Percentiles rank a stretch among this genome's conserved stretches.
These are phyloP conservation scores for Trichophyton simii DNA, from an alignment of 2,329 filamentous ascomycete genomes.

Conservation along the genomic window DNA sequence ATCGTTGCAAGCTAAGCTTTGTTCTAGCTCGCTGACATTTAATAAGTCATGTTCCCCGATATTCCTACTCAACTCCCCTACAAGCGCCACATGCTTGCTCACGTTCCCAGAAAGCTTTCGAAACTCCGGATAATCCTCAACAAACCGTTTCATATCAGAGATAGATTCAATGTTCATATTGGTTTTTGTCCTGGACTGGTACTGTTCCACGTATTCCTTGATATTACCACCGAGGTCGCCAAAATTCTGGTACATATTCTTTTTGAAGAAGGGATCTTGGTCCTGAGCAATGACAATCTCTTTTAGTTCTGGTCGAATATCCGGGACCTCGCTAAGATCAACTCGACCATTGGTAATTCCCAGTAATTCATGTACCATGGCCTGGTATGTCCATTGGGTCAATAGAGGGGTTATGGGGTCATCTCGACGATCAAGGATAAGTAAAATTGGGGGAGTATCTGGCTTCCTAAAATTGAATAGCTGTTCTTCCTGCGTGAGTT, in stretches of 20 bases:
- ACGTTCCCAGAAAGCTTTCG: constrained; percentile 94
- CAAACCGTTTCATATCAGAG: constrained; percentile 96
- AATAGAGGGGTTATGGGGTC: constrained; percentile 89
- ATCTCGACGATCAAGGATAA: constrained; percentile 82
- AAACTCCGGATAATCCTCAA: constrained; percentile 97
- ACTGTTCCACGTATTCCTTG: constrained; percentile 97
- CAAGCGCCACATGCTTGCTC: constrained; percentile 93
- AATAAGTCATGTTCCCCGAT: constrained; percentile 76
- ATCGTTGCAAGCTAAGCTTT: constrained; percentile 92
- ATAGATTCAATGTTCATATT: constrained; percentile 95
- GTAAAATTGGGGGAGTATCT: constrained; percentile 83
- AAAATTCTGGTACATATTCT: constrained; percentile 98
- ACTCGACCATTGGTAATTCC: constrained; percentile 94
- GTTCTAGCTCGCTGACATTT: constrained; percentile 95
- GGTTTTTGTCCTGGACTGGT: constrained; percentile 93
- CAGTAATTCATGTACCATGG: constrained; percentile 96
- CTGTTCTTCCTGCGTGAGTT: constrained; percentile 89
- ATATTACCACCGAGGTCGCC: constrained; percentile 90
- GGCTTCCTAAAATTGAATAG: constrained; percentile 92
- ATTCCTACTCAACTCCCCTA: constrained; percentile 79
- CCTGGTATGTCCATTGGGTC: constrained; percentile 98
- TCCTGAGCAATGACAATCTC: constrained; percentile 94
- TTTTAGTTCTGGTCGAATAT: constrained; percentile 72
- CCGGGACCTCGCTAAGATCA: constrained; percentile 69
- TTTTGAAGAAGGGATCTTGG: constrained; percentile 96